Evolutionary conservation across 2,329 filamentous ascomycete species (phyloP).

Genomic region (Chaetomiaceae sp.): DNA sequence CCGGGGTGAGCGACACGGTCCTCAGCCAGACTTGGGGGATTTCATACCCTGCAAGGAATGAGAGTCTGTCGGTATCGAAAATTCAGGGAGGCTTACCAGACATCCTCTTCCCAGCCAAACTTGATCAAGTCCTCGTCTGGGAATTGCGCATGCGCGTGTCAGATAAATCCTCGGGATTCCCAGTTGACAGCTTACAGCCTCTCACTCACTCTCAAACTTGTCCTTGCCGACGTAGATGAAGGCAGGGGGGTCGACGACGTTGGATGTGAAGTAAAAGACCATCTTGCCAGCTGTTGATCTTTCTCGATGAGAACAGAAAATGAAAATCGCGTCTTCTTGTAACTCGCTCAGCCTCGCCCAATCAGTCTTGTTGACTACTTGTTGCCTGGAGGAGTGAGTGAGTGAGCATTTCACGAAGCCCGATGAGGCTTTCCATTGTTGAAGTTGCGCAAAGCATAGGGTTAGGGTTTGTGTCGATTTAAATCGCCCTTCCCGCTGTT

Average conservation of each 20-base stretch:
- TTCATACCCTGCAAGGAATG: constrained; percentile 31
- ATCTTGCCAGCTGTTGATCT: constrained; percentile 43
- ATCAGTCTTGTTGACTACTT: neutral
- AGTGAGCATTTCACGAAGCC: neutral
- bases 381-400: neutral
- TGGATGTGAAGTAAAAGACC: constrained; percentile 96
- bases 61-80: neutral
- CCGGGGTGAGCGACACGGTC: neutral
- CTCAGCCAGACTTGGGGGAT: neutral
- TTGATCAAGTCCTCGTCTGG: constrained; percentile 95
- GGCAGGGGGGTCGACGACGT: constrained; percentile 72
- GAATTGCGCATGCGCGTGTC: neutral
- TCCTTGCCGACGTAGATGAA: constrained; percentile 97
- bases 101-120: constrained; percentile 88
- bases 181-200: no score
- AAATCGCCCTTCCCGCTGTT: no score
- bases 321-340: neutral
- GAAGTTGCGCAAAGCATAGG: no score
- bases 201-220: constrained; percentile 81
- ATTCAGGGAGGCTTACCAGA: constrained; percentile 61
- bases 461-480: no score
- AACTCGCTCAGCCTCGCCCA: no score
- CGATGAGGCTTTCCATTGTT: neutral
- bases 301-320: neutral
- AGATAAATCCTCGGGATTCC: neutral